phyloP scores from a whole-genome alignment of 768 basidiomycete genomes.

The Boletus pseudopeckii region DNA sequence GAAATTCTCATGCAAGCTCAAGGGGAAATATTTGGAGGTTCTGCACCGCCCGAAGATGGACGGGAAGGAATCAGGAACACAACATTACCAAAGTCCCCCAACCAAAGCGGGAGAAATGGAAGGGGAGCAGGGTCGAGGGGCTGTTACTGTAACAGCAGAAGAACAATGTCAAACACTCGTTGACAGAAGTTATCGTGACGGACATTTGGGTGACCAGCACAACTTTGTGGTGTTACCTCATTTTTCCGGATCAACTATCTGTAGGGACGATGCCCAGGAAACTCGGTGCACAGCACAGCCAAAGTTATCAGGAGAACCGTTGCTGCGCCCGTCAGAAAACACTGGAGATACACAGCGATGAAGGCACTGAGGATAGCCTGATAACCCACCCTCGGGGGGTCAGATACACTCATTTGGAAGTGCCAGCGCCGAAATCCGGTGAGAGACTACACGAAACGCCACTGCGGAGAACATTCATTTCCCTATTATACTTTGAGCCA shows the following conservation, averaged over 20 bases:
- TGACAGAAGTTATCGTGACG: no score
- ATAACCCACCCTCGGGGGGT: conserved; percentile 13
- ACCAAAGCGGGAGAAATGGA: conserved; percentile 5
- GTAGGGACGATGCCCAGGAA: neutral
- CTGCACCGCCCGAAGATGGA: neutral
- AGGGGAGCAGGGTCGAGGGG: conserved; percentile 9
- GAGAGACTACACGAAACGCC: conserved; percentile 10
- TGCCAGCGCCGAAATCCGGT: neutral
- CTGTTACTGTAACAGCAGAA: neutral
- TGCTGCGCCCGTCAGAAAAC: conserved; percentile 1
- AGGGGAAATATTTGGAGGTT: neutral
- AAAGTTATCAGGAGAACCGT: neutral
- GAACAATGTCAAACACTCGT: no score
- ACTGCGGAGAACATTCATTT: conserved; percentile 15
- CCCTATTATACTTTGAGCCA: conserved; percentile 12
- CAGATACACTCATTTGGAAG: neutral
- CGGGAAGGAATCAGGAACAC: neutral
- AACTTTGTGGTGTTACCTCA: neutral
- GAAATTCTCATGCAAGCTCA: neutral
- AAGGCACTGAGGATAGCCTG: neutral
- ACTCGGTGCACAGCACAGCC: conserved; percentile 2
- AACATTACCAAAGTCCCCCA: neutral
- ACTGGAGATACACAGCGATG: no score
- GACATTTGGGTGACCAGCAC: neutral
- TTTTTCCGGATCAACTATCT: neutral